These are phyloP conservation scores for Solanum paucissectum DNA, from an alignment of 257 asterid genomes.

Conservation along the genomic window DNA sequence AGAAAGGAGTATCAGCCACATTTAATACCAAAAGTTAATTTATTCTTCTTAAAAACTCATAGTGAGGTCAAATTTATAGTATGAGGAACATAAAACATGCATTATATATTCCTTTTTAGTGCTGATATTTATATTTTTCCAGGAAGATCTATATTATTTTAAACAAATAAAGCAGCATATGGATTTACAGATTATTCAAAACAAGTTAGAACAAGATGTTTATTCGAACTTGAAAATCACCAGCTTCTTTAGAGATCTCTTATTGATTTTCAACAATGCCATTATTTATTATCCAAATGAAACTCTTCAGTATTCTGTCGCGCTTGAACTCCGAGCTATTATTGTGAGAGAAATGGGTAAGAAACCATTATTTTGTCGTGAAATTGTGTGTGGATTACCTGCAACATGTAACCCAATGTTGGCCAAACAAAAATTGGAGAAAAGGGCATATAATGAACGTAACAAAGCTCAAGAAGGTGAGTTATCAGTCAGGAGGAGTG, in stretches of 20 bases:
- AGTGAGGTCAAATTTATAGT: too few relatives aligned
- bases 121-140: not conserved
- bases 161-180: not conserved
- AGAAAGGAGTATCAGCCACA: too few relatives aligned
- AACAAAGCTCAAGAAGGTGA: not conserved
- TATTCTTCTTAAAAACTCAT: too few relatives aligned
- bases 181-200: not conserved
- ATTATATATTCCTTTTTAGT: not conserved
- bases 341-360: not conserved
- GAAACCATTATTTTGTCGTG: not conserved
- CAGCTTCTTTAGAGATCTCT: not conserved
- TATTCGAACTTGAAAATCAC: not conserved
- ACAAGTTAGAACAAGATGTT: not conserved
- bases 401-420: not conserved
- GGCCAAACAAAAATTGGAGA: not conserved
- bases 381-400: not conserved
- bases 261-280: not conserved
- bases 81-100: too few relatives aligned
- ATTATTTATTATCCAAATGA: not conserved
- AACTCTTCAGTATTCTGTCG: not conserved
- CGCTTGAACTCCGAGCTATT: not conserved
- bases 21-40: too few relatives aligned
- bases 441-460: not conserved
- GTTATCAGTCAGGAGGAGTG: not conserved
- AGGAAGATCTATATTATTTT: not conserved